Evolutionary conservation across 352 stramenopile species (phyloP).

Genomic region (Globisporangium irregulare): DNA sequence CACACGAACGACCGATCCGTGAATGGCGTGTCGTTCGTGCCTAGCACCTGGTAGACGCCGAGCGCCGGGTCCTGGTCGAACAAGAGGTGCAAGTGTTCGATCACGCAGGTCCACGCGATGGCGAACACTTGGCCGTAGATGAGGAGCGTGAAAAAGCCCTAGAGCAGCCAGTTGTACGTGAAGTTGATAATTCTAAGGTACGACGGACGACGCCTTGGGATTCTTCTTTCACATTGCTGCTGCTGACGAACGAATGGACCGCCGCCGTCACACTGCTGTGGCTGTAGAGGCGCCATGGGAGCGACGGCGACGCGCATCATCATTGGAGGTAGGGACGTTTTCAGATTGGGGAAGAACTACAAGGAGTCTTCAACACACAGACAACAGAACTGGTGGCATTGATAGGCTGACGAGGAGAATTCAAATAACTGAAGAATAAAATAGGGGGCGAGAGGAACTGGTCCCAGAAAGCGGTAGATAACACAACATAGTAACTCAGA

Average conservation of each 20-base stretch:
- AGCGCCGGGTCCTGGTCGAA: conserved; percentile 15
- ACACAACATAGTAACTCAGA: no score
- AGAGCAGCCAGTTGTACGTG: neutral
- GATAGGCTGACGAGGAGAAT: no score
- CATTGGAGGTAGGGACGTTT: no score
- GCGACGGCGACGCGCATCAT: no score
- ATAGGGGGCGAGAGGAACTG: no score
- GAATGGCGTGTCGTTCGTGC: conserved; percentile 40
- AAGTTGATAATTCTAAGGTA: neutral
- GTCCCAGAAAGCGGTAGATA: no score
- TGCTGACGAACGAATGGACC: neutral
- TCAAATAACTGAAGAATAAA: no score
- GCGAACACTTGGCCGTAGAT: neutral
- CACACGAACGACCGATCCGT: conserved; percentile 29
- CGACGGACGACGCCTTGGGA: neutral
- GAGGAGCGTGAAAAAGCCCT: neutral
- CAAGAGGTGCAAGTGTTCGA: neutral
- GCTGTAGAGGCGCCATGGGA: no score
- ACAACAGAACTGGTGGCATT: no score
- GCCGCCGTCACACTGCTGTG: no score
- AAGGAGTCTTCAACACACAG: no score
- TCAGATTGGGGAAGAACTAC: no score
- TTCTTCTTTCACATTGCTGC: neutral
- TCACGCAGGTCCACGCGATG: neutral
- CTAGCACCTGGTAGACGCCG: conserved; percentile 20